Conservation (phyloP, 2,329 filamentous ascomycete genomes). For the Neofusicoccum kwambonambiense region DNA sequence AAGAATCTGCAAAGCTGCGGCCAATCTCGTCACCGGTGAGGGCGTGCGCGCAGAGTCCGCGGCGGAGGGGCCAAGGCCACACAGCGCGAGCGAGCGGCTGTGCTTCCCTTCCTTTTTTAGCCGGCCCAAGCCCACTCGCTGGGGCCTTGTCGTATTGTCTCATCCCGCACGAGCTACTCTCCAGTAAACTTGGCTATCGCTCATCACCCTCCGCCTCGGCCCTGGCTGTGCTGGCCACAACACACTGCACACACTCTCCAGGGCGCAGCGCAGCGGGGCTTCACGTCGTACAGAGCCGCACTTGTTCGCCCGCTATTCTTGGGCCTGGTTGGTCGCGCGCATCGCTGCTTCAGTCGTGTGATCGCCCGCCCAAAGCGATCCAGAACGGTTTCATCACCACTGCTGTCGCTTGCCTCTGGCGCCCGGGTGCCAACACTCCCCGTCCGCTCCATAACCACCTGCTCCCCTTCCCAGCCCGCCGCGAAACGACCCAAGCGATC, state of each 20-base stretch:
- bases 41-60: neutral
- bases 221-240: constrained; percentile 6
- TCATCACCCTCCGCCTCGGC: neutral
- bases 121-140: neutral
- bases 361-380: constrained; percentile 12
- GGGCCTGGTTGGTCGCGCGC: neutral
- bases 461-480: neutral
- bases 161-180: constrained; percentile 5
- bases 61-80: neutral
- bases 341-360: neutral
- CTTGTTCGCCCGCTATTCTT: neutral
- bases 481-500: neutral
- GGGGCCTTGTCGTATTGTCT: neutral
- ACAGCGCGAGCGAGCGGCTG: neutral
- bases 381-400: constrained; percentile 17
- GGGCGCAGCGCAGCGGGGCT: neutral
- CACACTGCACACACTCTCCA: neutral
- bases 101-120: constrained; percentile 12
- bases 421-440: neutral
- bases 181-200: neutral
- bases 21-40: neutral
- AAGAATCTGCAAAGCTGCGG: neutral
- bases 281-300: neutral
- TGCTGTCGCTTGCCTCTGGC: constrained; percentile 1
- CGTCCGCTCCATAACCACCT: neutral